These are phyloP conservation scores for Urtica urens DNA, from an alignment of 306 rosid genomes.

Conservation along the genomic window DNA sequence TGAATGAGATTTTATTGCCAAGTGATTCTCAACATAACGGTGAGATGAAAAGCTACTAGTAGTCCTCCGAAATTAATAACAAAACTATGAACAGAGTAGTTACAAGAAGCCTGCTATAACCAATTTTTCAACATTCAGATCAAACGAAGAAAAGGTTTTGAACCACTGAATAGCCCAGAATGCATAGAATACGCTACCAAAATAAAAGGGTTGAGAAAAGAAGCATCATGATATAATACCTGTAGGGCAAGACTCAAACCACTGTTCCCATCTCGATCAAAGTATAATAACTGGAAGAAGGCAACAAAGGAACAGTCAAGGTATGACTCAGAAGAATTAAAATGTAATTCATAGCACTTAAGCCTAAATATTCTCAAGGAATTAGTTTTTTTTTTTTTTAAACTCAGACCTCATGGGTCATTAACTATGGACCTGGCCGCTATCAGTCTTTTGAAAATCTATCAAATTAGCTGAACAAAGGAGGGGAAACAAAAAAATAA, in stretches of 20 bases:
- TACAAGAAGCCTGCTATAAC: not conserved
- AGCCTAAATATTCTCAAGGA: no score
- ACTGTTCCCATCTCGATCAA: conserved; percentile 72
- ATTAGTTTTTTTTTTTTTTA: no score
- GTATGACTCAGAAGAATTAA: not conserved
- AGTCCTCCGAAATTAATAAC: not conserved
- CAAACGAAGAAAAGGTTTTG: no score
- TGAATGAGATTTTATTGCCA: conserved; percentile 7
- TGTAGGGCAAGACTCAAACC: conserved; percentile 93
- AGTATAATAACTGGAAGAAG: conserved; percentile 58
- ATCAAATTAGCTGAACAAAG: no score
- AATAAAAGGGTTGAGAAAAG: not conserved
- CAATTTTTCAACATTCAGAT: no score
- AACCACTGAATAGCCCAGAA: not conserved
- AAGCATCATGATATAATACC: conserved; percentile 43
- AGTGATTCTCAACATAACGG: not conserved
- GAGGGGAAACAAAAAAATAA: not conserved
- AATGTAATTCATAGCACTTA: no score
- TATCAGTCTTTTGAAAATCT: no score
- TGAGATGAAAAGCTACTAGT: not conserved
- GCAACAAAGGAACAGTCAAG: not conserved
- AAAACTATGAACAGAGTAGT: not conserved
- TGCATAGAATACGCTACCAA: not conserved
- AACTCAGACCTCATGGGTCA: no score
- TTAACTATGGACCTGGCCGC: no score